These are phyloP conservation scores for Erythrobasidium hasegawianum DNA, from an alignment of 1,284 basidiomycete genomes.

Conservation along the genomic window DNA sequence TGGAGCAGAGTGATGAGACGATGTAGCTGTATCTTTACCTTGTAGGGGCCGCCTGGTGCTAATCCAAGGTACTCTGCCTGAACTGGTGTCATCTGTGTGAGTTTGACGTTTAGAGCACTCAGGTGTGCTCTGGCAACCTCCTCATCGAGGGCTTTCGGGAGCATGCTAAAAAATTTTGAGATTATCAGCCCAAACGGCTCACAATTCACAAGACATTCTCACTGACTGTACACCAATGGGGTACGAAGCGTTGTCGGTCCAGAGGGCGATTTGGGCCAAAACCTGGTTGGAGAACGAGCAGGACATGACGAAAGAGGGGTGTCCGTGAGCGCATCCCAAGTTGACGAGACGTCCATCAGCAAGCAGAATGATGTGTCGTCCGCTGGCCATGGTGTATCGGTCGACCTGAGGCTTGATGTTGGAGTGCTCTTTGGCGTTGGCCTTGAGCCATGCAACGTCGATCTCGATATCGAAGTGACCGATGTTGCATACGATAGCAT, in stretches of 20 bases:
- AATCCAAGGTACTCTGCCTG: slow-evolving; percentile 94
- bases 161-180: slow-evolving; percentile 56
- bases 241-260: slow-evolving; percentile 86
- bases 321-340: slow-evolving; percentile 68
- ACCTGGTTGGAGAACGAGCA: slow-evolving; percentile 99
- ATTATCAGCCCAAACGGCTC: not conserved
- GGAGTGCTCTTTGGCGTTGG: slow-evolving; percentile 73
- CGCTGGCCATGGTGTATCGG: slow-evolving; percentile 85
- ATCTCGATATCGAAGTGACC: slow-evolving; percentile 99
- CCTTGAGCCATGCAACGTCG: slow-evolving; percentile 97
- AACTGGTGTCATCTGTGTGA: slow-evolving; percentile 24
- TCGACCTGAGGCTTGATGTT: slow-evolving; percentile 99
- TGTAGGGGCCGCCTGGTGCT: slow-evolving; percentile 86
- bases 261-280: slow-evolving; percentile 96
- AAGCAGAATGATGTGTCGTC: slow-evolving; percentile 93
- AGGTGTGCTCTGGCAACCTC: slow-evolving; percentile 97
- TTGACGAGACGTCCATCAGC: slow-evolving; percentile 99
- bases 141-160: slow-evolving; percentile 97
- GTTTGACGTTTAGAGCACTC: slow-evolving; percentile 46
- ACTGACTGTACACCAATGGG: slow-evolving; percentile 75
- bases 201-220: slow-evolving; percentile 42
- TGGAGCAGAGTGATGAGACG: no score
- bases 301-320: slow-evolving; percentile 87
- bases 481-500: slow-evolving; percentile 98
- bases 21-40: slow-evolving; percentile 36